phyloP scores from a whole-genome alignment of 176 grass and related monocot species.

The Hsuehochloa calcarea region DNA sequence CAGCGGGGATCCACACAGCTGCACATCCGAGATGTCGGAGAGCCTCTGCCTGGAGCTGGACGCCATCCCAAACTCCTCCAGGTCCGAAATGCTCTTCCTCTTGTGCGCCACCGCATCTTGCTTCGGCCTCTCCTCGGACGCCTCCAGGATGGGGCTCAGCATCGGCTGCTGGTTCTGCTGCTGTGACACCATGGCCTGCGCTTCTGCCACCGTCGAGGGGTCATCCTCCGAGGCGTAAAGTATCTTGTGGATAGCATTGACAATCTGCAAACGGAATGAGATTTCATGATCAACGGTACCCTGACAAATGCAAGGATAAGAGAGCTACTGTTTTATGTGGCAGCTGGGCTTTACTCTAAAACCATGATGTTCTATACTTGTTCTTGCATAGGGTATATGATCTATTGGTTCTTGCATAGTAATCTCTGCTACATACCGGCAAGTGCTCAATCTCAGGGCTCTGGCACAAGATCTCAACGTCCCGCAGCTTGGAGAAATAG shows the following conservation, averaged over 20 bases:
- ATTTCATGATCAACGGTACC: neutral
- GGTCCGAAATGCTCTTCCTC: conserved; percentile 71
- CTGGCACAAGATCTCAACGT: conserved; percentile 88
- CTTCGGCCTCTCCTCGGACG: conserved; percentile 61
- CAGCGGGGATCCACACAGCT: conserved; percentile 65
- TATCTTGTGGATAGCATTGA: conserved; percentile 60
- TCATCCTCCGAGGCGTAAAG: conserved; percentile 71
- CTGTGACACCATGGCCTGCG: conserved; percentile 56
- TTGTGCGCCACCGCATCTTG: conserved; percentile 48
- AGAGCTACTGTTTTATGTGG: neutral
- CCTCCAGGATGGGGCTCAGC: conserved; percentile 69
- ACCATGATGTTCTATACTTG: neutral
- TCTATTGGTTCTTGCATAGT: too few species aligned
- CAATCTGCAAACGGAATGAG: conserved; percentile 47
- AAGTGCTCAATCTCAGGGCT: conserved; percentile 63
- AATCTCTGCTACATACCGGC: conserved; percentile 44
- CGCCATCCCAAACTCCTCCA: conserved; percentile 67
- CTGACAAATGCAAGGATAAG: neutral
- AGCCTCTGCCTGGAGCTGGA: conserved; percentile 71
- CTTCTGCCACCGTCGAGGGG: conserved; percentile 39
- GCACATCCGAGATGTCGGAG: conserved; percentile 79
- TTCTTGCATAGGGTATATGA: neutral
- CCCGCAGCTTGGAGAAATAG: conserved; percentile 91
- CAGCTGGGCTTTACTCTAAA: neutral
- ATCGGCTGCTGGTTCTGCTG: conserved; percentile 39